Evolutionary conservation across 176 grass and related monocot species (phyloP).

Genomic region (Calamus simplicifolius): DNA sequence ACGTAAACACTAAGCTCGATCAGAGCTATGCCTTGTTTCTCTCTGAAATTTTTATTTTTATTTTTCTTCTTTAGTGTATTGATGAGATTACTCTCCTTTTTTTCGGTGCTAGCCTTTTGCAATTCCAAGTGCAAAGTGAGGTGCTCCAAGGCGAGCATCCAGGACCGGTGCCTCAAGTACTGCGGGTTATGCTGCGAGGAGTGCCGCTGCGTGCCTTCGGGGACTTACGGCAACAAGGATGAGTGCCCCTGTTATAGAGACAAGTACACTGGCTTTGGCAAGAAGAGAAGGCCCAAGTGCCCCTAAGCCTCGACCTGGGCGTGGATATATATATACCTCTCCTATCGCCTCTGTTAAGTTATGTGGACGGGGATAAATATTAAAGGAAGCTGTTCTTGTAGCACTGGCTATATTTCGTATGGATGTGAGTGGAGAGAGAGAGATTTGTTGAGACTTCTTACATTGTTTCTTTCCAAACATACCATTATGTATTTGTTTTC

Average conservation of each 20-base stretch:
- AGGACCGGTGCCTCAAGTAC: conserved; percentile 88
- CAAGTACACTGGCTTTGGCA: conserved; percentile 59
- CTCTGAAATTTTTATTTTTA: too few relatives aligned
- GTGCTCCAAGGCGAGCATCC: conserved; percentile 82
- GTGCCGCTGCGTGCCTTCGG: conserved; percentile 83
- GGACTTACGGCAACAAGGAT: conserved; percentile 77
- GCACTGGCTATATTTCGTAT: too few relatives aligned
- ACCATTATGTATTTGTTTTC: too few relatives aligned
- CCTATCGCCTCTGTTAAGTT: too few relatives aligned
- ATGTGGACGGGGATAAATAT: too few relatives aligned
- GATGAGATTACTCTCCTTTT: background rate
- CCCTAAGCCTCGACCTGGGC: conserved; percentile 15
- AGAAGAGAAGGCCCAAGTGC: conserved; percentile 69
- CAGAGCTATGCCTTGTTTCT: too few relatives aligned
- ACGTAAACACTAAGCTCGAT: conserved; percentile 29
- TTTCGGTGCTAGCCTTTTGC: conserved; percentile 39
- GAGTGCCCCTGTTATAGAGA: conserved; percentile 97
- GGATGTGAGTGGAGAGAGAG: too few relatives aligned
- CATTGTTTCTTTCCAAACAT: too few relatives aligned
- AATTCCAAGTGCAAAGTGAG: conserved; percentile 62
- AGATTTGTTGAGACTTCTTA: too few relatives aligned
- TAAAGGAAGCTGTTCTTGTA: too few relatives aligned
- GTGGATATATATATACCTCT: too few relatives aligned
- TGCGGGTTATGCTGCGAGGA: conserved; percentile 70
- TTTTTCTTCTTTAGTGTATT: too few relatives aligned